Evolutionary conservation across 169 alveolate species (phyloP), one percentile per base, ranked within the genome.

Genomic region (Cryptosporidium sp.): DNA sequence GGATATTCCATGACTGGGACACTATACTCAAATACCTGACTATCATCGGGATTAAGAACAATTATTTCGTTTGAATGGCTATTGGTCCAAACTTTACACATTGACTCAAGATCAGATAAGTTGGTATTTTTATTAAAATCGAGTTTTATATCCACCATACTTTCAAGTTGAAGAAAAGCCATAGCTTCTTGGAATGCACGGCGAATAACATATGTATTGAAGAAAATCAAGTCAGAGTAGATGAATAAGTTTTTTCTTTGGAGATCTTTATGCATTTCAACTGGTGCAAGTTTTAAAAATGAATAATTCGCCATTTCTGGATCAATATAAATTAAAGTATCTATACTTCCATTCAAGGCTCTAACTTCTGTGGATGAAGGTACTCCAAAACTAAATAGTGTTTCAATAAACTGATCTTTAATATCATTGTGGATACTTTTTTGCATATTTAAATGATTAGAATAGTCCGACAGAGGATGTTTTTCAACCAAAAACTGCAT

Each of bases 241-340:
- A 73, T 16, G 3, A 35, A 56, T 29, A 73, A 33, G 3, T 35
- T 33, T n/a, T 33, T 56, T 0, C 21, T 73, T 14, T 53, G 23
- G 14, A 73, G 86, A 29, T 31, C 58, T 35, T 33, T 52, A 9
- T 52, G 68, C 86, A 73, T 73, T 52, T 73, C 86, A n/a, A 62
- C 7, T 26, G 86, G 86, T 4, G 68, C 71, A 60, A 31, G 26
- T n/a, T 42, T 71, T 21, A 73, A 52, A 60, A 53, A 56, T 37
- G 44, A 0, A 33, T n/a, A 33, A 65, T 65, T 65, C 31, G 48
- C 72, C 26, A 35, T 31, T 10, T 56, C 35, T n/a, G 67, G 67
- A 48, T 52, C 85, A n/a, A 44, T 70, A 53, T 73, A 60, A 18
- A 73, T 37, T n/a, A 29, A 21, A n/a, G 70, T 29, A 48, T 73